These are phyloP conservation scores for Grosmannia serpens DNA, from an alignment of 2,329 filamentous ascomycete species.

Conservation along the genomic window DNA sequence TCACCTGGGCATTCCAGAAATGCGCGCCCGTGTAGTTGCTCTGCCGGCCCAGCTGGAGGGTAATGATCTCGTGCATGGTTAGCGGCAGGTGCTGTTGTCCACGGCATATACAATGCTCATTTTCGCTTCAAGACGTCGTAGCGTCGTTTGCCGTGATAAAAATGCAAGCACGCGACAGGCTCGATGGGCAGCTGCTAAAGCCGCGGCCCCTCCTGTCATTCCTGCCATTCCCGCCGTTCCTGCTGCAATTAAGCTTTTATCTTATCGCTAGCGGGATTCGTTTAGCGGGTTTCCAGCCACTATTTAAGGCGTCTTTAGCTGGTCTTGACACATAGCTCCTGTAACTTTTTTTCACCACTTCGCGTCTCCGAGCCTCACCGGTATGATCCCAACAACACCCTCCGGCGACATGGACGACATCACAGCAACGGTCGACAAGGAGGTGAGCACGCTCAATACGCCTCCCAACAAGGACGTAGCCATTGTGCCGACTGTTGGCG, in stretches of 20 bases:
- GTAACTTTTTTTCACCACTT: not conserved
- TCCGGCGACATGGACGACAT: conserved; percentile 10
- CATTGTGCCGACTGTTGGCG: conserved; percentile 38
- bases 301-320: not conserved
- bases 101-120: not conserved
- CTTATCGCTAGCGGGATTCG: not conserved
- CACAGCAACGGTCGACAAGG: not conserved
- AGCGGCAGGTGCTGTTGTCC: not conserved
- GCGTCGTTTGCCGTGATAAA: not conserved
- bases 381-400: not conserved
- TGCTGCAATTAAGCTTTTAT: conserved; percentile 13
- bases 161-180: not conserved
- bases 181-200: not conserved
- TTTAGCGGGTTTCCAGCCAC: not conserved
- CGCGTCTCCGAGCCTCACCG: not conserved
- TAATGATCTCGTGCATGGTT: conserved; percentile 86
- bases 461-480: conserved; percentile 25
- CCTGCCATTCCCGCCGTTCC: too few species aligned
- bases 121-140: not conserved
- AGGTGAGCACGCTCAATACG: conserved; percentile 1
- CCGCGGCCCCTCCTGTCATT: not conserved
- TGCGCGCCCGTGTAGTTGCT: conserved; percentile 91
- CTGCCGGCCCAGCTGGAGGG: conserved; percentile 82
- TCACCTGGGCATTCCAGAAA: conserved; percentile 91
- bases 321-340: not conserved